Evolutionary conservation across 2,329 filamentous ascomycete genomes (phyloP), one percentile per base, ranked within the genome.

Genomic region (Phialocephala sp.): DNA sequence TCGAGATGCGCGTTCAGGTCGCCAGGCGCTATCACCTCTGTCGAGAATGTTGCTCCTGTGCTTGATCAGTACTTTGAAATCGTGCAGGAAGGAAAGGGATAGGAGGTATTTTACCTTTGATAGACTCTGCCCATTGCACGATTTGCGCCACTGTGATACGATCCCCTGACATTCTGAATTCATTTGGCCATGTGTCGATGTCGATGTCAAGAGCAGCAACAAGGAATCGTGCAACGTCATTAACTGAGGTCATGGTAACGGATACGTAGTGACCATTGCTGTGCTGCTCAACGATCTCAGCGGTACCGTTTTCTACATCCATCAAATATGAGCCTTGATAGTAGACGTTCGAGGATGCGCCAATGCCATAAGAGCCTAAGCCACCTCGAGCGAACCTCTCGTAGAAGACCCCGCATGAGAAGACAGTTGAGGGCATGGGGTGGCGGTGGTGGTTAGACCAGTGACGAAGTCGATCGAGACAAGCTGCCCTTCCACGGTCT

Each of bases 381-480:
- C 91, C 91, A 2, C 85, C 87, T 0, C 87, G 88, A 22, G 86
- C 87, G 72, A 93, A 93, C 0, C 90, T 82, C 74, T 93, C 91
- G 81, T 92, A 93, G 69, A 93, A 87, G 36, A 93, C 78, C 22
- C 91, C 91, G 71, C 91, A 93, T 0, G 88, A 86, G 76, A 93
- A 93, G 32, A 88, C 81, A 0, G 90, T 92, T 67, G 85, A 91
- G 50, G 84, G 83, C 79, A 93, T 91, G 54, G 80, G 78, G 65
- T 82, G 77, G 1, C 80, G 78, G 50, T 71, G 75, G 2, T 80
- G 78, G 4, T 79, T 75, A 15, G 80, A 77, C 76, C 86, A 88
- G 58, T 86, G 81, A 57, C 83, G 80, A 4, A 92, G 78, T 18
- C 85, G 80, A 1, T 81, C 79, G 6, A 89, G 79, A 1, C 88